phyloP scores from a whole-genome alignment of 805 yeast genomes.

The Lachancea sp. region DNA sequence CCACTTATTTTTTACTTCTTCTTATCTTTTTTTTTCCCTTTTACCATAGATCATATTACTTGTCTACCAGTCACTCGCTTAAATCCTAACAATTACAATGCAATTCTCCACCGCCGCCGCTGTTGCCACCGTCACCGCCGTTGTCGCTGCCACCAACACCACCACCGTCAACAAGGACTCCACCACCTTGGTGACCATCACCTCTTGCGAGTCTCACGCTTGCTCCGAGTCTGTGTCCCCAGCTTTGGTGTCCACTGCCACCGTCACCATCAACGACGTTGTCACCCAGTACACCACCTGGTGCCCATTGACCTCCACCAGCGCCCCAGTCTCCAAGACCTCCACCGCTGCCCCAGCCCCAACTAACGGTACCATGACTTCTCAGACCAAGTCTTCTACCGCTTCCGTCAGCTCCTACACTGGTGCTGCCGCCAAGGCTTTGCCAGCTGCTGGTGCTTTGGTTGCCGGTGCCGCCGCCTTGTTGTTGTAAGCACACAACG shows the following conservation, averaged over 20 bases:
- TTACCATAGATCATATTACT: slow-evolving; percentile 15
- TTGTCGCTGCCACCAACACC: slow-evolving; percentile 23
- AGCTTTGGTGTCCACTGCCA: slow-evolving; percentile 33
- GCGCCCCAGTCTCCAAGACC: slow-evolving; percentile 12
- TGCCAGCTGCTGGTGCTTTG: slow-evolving; percentile 44
- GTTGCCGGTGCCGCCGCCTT: slow-evolving; percentile 46
- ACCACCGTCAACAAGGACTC: slow-evolving; percentile 19
- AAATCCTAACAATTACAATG: slow-evolving; percentile 28
- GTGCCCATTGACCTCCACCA: slow-evolving; percentile 31
- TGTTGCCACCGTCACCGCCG: slow-evolving; percentile 20
- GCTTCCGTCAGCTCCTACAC: slow-evolving; percentile 29
- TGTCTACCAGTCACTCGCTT: slow-evolving; percentile 30
- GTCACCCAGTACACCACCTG: slow-evolving; percentile 37
- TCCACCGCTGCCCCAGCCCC: slow-evolving; percentile 9
- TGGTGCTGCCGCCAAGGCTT: slow-evolving; percentile 41
- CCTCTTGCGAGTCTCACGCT: slow-evolving; percentile 30
- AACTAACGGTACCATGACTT: not conserved
- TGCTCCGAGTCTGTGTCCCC: slow-evolving; percentile 32
- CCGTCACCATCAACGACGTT: slow-evolving; percentile 31
- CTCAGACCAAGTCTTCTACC: slow-evolving; percentile 3
- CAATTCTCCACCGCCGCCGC: slow-evolving; percentile 32
- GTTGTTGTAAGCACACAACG: slow-evolving; percentile 33
- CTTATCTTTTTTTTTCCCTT: slow-evolving; percentile 1
- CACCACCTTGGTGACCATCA: slow-evolving; percentile 34
- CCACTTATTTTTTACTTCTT: not conserved